These are phyloP conservation scores for Kwoniella pini DNA, from an alignment of 768 basidiomycete species.

Conservation along the genomic window DNA sequence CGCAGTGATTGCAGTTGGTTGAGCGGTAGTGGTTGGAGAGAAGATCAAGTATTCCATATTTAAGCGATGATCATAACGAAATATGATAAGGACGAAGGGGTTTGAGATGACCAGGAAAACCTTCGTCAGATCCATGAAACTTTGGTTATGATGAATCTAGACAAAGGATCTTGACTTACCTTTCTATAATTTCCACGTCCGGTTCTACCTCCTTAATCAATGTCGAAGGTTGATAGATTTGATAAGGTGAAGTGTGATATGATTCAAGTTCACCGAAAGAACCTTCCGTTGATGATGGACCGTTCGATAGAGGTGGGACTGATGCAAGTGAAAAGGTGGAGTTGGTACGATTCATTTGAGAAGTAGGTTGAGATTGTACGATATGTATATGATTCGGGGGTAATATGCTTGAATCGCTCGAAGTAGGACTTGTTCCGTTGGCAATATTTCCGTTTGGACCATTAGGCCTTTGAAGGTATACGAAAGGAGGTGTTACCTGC, in stretches of 20 bases:
- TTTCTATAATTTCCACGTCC: background rate
- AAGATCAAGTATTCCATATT: constrained; percentile 31
- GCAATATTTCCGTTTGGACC: background rate
- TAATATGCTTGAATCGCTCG: background rate
- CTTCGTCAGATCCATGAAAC: background rate
- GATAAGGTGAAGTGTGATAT: background rate
- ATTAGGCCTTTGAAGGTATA: constrained; percentile 3
- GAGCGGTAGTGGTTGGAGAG: constrained; percentile 21
- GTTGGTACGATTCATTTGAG: background rate
- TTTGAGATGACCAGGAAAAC: no score
- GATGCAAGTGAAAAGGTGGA: constrained; percentile 17
- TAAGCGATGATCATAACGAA: no score
- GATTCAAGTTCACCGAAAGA: background rate
- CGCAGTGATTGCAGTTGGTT: background rate
- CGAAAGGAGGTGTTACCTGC: constrained; percentile 11
- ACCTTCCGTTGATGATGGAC: constrained; percentile 7
- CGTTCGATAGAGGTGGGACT: constrained; percentile 13
- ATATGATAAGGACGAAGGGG: no score
- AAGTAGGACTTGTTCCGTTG: constrained; percentile 1
- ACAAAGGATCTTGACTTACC: background rate
- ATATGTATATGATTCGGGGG: constrained; percentile 4
- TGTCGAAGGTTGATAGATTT: background rate
- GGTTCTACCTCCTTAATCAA: background rate
- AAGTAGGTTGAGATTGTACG: background rate
- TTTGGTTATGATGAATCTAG: no score